phyloP scores from a whole-genome alignment of 2,329 filamentous ascomycete species.

The Beauveria asiatica region DNA sequence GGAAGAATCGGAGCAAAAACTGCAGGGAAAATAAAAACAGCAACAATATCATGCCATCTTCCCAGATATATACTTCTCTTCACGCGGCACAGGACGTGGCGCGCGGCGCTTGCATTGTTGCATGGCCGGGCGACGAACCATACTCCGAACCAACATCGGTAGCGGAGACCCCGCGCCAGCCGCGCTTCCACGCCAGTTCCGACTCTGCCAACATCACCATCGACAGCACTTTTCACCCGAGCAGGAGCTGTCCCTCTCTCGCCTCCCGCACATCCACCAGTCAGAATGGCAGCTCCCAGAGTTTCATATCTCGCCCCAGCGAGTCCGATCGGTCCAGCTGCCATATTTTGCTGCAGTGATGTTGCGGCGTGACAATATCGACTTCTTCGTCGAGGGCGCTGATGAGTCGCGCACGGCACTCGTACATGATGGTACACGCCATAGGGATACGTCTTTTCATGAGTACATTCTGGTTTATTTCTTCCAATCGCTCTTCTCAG shows the following conservation, averaged over 20 bases:
- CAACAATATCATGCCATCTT: not conserved
- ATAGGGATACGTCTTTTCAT: not conserved
- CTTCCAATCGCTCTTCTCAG: not conserved
- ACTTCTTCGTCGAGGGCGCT: not conserved
- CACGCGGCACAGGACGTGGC: slow-evolving; percentile 18
- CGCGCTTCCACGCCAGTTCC: not conserved
- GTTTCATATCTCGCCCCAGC: not conserved
- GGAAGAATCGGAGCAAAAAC: not conserved
- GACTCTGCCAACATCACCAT: not conserved
- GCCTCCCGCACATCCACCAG: not conserved
- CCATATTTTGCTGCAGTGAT: not conserved
- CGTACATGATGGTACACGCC: not conserved
- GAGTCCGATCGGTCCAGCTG: not conserved
- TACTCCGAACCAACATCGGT: slow-evolving; percentile 8
- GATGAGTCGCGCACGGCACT: not conserved
- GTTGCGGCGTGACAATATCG: not conserved
- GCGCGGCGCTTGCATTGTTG: slow-evolving; percentile 19
- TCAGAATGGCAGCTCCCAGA: not conserved
- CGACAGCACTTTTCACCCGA: not conserved
- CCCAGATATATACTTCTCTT: slow-evolving; percentile 16
- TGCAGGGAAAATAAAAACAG: not conserved
- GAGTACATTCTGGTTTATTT: not conserved
- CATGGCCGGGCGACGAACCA: slow-evolving; percentile 22
- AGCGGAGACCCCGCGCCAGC: not conserved
- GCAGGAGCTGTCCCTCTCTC: not conserved